Base-by-base conservation (phyloP, 2,329 filamentous ascomycete species). In the Xylariaceae sp. region DNA sequence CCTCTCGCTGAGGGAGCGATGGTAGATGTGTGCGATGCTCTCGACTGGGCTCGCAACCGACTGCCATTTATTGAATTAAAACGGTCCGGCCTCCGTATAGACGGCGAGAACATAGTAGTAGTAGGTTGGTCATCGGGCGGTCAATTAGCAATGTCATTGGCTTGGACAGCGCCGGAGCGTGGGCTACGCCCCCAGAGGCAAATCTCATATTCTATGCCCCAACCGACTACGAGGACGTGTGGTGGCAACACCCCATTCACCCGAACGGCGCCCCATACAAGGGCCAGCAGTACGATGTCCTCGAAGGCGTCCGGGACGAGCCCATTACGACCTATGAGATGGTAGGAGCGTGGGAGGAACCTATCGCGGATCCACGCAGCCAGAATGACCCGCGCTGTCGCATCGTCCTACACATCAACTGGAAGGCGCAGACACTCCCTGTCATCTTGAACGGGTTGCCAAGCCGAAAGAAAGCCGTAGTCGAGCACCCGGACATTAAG, bases 1-100 rank as follows among this genome's bases (percentile, higher is more conserved):
- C 76, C 67, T 17, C 62, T 84, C 3, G 44, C 72, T 3, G 74
- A 79, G 1, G 82, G 81, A 0, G 73, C 81, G 0, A 75, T 83
- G 65, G 60, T 62, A 2, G 82, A 83, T 60, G 71, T 75, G 0
- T 65, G 71, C 12, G 76, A 81, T 58, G 77, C 79, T 1, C 66
- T 78, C 1, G 7, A 49, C 0, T 82, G 79, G 78, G 71, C 71
- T 0, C 69, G 74, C 1, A 56, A 67, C 0, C 60, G 54, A 0
- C 67, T 82, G 2, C 72, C 70, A 0, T 24, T 61, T 19, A 43
- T 56, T 5, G n/a, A 23, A 3, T 9, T 23, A 12, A 24, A 41
- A 5, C 39, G 26, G 16, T 65, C 53, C 2, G 46, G 49, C 0
- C 23, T 67, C 5, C 70, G 72, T 37, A 52, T 66, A 2, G 65